Evolutionary conservation across 352 stramenopile species (phyloP).

Genomic region (Phytophthora nicotianae): DNA sequence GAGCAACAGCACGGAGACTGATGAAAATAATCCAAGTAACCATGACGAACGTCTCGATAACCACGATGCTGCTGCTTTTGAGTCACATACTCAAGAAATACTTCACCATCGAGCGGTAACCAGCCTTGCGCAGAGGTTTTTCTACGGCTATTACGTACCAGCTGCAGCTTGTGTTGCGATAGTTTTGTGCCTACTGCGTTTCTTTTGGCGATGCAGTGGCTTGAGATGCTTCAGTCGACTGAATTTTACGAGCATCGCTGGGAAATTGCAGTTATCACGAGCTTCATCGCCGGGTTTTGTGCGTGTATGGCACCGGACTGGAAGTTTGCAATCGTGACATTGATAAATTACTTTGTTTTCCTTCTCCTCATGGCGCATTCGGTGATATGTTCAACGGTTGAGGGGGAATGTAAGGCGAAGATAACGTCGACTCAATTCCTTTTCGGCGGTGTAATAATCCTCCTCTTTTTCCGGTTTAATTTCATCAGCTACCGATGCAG

Average conservation of each 20-base stretch:
- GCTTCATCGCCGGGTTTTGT: slow-evolving; percentile 32
- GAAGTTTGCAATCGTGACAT: slow-evolving; percentile 31
- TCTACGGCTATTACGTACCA: too few relatives aligned
- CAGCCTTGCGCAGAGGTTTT: too few relatives aligned
- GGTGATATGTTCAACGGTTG: not conserved
- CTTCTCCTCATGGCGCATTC: slow-evolving; percentile 31
- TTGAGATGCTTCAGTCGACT: not conserved
- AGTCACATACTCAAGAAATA: not conserved
- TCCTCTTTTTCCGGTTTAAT: not conserved
- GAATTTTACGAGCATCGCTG: not conserved
- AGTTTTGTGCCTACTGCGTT: not conserved
- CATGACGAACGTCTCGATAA: too few relatives aligned
- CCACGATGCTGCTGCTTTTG: too few relatives aligned
- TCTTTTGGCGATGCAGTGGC: not conserved
- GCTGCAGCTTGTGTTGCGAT: not conserved
- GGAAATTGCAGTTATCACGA: slow-evolving; percentile 9
- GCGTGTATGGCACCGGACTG: slow-evolving; percentile 42
- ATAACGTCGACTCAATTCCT: not conserved
- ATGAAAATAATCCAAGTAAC: too few relatives aligned
- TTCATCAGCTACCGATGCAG: slow-evolving; percentile 22
- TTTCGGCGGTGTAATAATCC: not conserved
- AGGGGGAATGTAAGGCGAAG: not conserved
- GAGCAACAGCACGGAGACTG: too few relatives aligned
- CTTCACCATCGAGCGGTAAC: slow-evolving; percentile 2
- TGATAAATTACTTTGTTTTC: slow-evolving; percentile 41